A percentile compares a stretch with the other conserved stretches of the same genome.
Evolutionary conservation across 2,329 filamentous ascomycete genomes (phyloP).

Genomic region (Aciculosporium take): DNA sequence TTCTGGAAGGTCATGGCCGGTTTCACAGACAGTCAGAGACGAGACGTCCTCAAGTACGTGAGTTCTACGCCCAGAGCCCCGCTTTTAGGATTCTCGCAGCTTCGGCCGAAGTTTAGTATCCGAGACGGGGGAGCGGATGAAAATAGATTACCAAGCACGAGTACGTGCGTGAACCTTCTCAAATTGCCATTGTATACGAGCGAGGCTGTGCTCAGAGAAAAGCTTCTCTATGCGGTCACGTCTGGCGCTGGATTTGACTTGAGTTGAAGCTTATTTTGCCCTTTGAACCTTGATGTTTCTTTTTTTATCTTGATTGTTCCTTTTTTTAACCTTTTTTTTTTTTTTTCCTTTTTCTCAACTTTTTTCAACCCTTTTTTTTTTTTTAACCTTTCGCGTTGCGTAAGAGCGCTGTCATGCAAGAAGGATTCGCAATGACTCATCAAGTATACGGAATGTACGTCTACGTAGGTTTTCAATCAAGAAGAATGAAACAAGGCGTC

Average conservation of each 20-base stretch:
- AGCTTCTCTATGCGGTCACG: slow-evolving; percentile 78
- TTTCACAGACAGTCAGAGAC: slow-evolving; percentile 61
- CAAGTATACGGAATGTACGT: too few relatives aligned
- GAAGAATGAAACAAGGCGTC: too few relatives aligned
- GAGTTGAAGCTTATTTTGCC: slow-evolving; percentile 36
- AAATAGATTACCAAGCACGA: slow-evolving; percentile 80
- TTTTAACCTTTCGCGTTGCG: too few relatives aligned
- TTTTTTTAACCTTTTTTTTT: neutral
- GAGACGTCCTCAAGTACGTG: slow-evolving; percentile 88
- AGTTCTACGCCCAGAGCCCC: slow-evolving; percentile 86
- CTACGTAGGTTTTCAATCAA: too few relatives aligned
- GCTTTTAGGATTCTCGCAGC: slow-evolving; percentile 71
- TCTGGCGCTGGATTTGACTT: slow-evolving; percentile 88
- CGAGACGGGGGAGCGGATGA: slow-evolving; percentile 48
- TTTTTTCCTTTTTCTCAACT: neutral
- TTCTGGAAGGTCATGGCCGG: slow-evolving; percentile 84
- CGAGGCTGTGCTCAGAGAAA: slow-evolving; percentile 53
- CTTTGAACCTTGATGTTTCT: neutral
- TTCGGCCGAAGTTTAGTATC: slow-evolving; percentile 80
- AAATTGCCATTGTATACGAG: slow-evolving; percentile 76
- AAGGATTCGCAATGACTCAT: too few relatives aligned
- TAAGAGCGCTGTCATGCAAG: too few relatives aligned
- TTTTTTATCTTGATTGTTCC: too few relatives aligned
- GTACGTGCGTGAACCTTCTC: slow-evolving; percentile 87
- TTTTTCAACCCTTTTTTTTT: too few relatives aligned